A percentile compares a stretch with the other conserved stretches of the same genome.
Conservation (phyloP, 768 basidiomycete species). For the Bullera alba region DNA sequence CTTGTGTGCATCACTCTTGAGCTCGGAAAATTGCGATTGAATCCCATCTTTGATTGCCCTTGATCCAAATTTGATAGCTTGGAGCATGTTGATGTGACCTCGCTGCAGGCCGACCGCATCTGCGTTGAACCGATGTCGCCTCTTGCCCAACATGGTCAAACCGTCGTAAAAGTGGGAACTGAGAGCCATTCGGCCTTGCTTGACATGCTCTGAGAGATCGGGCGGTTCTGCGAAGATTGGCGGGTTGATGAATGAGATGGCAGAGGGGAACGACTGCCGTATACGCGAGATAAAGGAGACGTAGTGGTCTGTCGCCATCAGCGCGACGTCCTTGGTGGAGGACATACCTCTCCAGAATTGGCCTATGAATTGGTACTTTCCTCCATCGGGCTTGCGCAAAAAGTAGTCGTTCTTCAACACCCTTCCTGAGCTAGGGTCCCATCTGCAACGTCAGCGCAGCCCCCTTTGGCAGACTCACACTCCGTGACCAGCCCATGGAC, state of each 20-base stretch:
- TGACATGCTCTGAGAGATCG: constrained; percentile 52
- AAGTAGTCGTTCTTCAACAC: constrained; percentile 74
- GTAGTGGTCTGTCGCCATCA: constrained; percentile 21
- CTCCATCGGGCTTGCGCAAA: constrained; percentile 47
- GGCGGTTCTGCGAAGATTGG: constrained; percentile 84
- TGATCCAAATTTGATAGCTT: constrained; percentile 74
- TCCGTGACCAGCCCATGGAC: constrained; percentile 38
- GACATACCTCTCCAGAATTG: constrained; percentile 65
- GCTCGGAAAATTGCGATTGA: constrained; percentile 69
- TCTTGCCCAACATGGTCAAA: constrained; percentile 80
- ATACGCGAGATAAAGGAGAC: constrained; percentile 42
- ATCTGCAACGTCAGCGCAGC: constrained; percentile 1
- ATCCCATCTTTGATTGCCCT: constrained; percentile 68
- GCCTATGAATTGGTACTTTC: constrained; percentile 58
- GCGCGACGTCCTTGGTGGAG: neutral
- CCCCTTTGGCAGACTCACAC: constrained; percentile 21
- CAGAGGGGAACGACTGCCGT: constrained; percentile 62
- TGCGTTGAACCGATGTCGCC: constrained; percentile 76
- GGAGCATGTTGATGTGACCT: constrained; percentile 58
- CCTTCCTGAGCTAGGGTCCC: constrained; percentile 52
- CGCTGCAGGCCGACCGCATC: constrained; percentile 69
- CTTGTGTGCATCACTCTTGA: constrained; percentile 62
- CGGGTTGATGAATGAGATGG: constrained; percentile 84
- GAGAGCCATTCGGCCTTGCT: constrained; percentile 63
- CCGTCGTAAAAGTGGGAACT: constrained; percentile 93